Evolutionary conservation across 225 moss, liverwort and hornwort species (phyloP), one percentile per base, ranked within the genome.

Genomic region (Sphagnum tenellum): DNA sequence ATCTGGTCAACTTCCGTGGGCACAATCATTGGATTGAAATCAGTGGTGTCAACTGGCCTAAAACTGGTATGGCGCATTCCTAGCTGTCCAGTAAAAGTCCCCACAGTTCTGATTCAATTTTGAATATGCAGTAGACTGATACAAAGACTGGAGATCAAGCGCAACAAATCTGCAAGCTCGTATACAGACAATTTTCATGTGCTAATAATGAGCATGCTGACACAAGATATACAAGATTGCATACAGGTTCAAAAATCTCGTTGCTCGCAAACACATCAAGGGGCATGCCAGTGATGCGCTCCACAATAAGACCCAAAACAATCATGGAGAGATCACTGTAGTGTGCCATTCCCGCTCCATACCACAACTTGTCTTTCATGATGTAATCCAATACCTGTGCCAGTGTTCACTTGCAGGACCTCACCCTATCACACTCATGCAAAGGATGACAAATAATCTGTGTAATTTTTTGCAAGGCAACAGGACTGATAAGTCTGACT

Each of bases 261-360:
- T 75, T 77, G 3, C 76, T 64, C 44, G 75, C 80, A 64, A 88
- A 90, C 55, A 72, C 69, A 75, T 81, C 82, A 44, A 87, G 78
- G 4, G 87, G 56, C 57, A 75, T 65, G 72, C 78, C 70, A 47
- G 85, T 70, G 61, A 90, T 81, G 69, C 76, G 78, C 79, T 90
- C 87, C 69, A 90, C 82, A 66, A 90, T 77, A 44, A 87, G 64
- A 57, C 89, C 90, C 66, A 90, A 70, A 44, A 83, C 79, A 69
- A 87, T 87, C 90, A 88, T 88, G 66, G 85, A 90, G 50, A 87
- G 73, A 66, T 88, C 90, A 72, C 87, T 87, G 67, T 90, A 90
- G 46, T 80, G 74, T 64, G 80, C 78, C 67, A 75, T 80, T 68
- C 84, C 82, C 48, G 61, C 78, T 44, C 72, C 66, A 64, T 87